Conservation (phyloP, 1,139 yeast genomes). For the Pneumocystis murina region DNA sequence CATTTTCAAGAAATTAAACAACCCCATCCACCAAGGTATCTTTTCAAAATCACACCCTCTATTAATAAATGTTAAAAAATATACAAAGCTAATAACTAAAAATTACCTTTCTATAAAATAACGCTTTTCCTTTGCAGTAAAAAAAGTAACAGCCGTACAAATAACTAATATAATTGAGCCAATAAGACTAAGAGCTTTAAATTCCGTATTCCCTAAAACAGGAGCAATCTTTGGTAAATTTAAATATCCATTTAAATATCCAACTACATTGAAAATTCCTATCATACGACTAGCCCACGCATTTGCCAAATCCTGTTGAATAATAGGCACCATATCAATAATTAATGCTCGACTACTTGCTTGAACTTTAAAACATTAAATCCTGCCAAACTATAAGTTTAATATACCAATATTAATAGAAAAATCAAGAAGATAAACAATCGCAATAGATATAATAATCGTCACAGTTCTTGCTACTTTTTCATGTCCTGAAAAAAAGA, state of each 20-base stretch:
- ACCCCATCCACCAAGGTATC: background rate
- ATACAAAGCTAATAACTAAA: background rate
- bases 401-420: conserved; percentile 31
- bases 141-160: conserved; percentile 30
- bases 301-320: conserved; percentile 42
- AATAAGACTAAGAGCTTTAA: conserved; percentile 34
- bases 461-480: conserved; percentile 20
- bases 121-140: conserved; percentile 26
- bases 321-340: conserved; percentile 40
- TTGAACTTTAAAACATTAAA: conserved; percentile 27
- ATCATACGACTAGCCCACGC: conserved; percentile 66
- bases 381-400: conserved; percentile 22
- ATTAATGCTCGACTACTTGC: conserved; percentile 47
- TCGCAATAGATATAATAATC: conserved; percentile 34
- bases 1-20: conserved; percentile 19
- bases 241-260: conserved; percentile 35
- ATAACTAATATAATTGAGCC: conserved; percentile 31
- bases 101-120: conserved; percentile 19
- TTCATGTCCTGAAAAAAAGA: conserved; percentile 16
- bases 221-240: conserved; percentile 27
- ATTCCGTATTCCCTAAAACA: conserved; percentile 34
- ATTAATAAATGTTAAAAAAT: background rate
- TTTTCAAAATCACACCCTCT: background rate
- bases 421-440: conserved; percentile 40
- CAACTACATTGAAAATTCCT: conserved; percentile 40